Base-by-base conservation (phyloP, 352 stramenopile genomes). In the Globisporangium parvum region DNA sequence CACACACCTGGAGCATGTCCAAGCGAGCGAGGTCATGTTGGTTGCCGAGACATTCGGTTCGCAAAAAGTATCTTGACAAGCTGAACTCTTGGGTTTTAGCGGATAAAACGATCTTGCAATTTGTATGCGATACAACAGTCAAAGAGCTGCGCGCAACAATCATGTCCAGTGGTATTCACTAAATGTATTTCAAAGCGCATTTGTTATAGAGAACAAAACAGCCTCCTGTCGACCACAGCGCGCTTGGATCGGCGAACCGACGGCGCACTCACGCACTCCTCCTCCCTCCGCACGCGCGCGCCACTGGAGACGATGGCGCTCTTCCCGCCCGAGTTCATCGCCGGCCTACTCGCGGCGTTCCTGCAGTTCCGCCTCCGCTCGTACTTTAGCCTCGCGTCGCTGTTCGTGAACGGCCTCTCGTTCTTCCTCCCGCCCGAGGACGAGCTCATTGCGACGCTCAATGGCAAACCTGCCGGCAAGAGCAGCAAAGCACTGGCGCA, bases 391-490 rank as follows among this genome's bases (percentile, higher is more conserved):
- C 42, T 89, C 47, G 70, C 82, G 31, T 67, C 82, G 37, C 62
- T 70, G 33, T 56, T 92, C 14, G 64, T 86, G 44, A 82, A 79
- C 41, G 71, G 73, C 5, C 71, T 92, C 42, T 77, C 75, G 20
- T 92, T 89, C 70, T 90, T 90, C 57, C 52, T 92, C 49, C 82
- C 79, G 41, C 81, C 82, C 6, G 77, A 88, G 35, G 74, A 89
- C 52, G 76, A 83, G 55, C 73, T 92, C 45, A 72, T 92, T 51
- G 64, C 79, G 21, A 73, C 66, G 41, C 76, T 92, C 59, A 91
- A 91, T 57, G 77, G 75, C 62, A 66, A 57, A 23, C 23, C 35
- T 6, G 15, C 51, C 11, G 17, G 24, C 21, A 39, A n/a, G 39
- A 67, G 55, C n/a, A 48, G 39, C 59, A 63, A 81, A 40, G 23